A percentile compares a stretch with the other conserved stretches of the same genome.
Evolutionary conservation across 306 rosid genomes (phyloP).

Genomic region (Trifolium fragiferum): DNA sequence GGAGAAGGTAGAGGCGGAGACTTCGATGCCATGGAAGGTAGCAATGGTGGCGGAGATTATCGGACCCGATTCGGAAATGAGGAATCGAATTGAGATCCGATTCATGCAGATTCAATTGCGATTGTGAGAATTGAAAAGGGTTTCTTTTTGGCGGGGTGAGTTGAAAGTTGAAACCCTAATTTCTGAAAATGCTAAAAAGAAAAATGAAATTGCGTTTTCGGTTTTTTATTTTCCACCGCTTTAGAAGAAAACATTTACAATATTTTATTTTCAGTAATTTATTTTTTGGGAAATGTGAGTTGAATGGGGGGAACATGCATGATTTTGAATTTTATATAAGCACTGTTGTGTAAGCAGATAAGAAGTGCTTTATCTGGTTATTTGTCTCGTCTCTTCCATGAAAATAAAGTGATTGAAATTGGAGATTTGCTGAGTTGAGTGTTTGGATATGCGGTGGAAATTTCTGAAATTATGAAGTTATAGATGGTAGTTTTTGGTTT

Average conservation of each 20-base stretch:
- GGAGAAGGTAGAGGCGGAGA: conserved; percentile 57
- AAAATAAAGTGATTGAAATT: no score
- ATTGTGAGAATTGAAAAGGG: conserved; percentile 12
- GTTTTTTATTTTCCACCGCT: conserved; percentile 45
- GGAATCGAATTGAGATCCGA: conserved; percentile 64
- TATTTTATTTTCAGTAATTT: neutral
- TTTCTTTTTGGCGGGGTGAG: conserved; percentile 55
- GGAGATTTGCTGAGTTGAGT: no score
- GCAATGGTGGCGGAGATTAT: conserved; percentile 49
- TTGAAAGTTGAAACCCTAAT: conserved; percentile 73
- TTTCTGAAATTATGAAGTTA: neutral
- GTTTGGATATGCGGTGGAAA: no score
- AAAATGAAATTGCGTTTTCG: conserved; percentile 36
- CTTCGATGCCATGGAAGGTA: conserved; percentile 80
- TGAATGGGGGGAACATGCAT: conserved; percentile 64
- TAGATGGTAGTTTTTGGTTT: neutral
- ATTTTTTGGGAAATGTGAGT: conserved; percentile 9
- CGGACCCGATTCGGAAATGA: conserved; percentile 46
- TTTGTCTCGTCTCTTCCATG: neutral
- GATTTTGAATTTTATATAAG: conserved; percentile 61
- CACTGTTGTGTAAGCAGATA: conserved; percentile 41
- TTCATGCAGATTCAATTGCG: conserved; percentile 54
- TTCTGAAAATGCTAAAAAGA: conserved; percentile 38
- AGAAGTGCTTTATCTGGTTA: conserved; percentile 18
- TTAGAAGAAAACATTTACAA: conserved; percentile 25